Percentiles rank a stretch among this genome's conserved stretches.
These are phyloP conservation scores for Entonaema liquescens DNA, from an alignment of 495 filamentous ascomycete genomes.

Conservation along the genomic window DNA sequence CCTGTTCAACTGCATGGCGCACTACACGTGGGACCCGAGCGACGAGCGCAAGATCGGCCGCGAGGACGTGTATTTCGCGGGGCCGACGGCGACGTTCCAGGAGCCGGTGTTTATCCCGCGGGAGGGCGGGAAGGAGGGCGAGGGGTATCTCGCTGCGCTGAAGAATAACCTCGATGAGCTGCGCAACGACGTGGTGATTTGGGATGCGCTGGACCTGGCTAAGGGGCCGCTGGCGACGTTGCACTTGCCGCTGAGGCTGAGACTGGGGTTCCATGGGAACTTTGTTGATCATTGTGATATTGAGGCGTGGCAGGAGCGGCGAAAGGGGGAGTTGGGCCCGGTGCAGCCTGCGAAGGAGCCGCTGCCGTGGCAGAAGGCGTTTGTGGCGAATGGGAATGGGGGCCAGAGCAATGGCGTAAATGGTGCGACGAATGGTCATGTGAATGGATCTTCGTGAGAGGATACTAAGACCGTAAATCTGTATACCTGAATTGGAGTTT, in stretches of 20 bases:
- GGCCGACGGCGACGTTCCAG: slow-evolving; percentile 62
- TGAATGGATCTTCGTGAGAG: slow-evolving; percentile 24
- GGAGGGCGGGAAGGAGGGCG: slow-evolving; percentile 56
- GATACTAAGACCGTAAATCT: neutral
- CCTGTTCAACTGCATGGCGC: slow-evolving; percentile 57
- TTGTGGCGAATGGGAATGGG: slow-evolving; percentile 18
- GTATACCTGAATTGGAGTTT: neutral
- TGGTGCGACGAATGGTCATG: slow-evolving; percentile 25
- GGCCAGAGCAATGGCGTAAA: slow-evolving; percentile 18
- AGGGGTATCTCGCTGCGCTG: slow-evolving; percentile 64
- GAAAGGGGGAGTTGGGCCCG: slow-evolving; percentile 53
- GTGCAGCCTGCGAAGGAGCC: slow-evolving; percentile 51
- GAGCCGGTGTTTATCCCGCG: slow-evolving; percentile 66
- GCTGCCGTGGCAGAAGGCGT: slow-evolving; percentile 53
- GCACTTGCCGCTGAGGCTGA: slow-evolving; percentile 55
- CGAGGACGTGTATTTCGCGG: slow-evolving; percentile 57
- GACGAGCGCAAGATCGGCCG: slow-evolving; percentile 42
- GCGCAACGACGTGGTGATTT: slow-evolving; percentile 60
- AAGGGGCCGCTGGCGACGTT: slow-evolving; percentile 58
- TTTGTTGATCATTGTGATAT: slow-evolving; percentile 58
- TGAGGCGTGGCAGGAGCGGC: slow-evolving; percentile 51
- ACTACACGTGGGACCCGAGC: slow-evolving; percentile 50
- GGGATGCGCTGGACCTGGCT: slow-evolving; percentile 56
- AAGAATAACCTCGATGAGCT: slow-evolving; percentile 63
- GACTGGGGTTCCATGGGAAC: slow-evolving; percentile 58